phyloP scores from a whole-genome alignment of 345 rosid genomes.

The Bruguiera parviflora region DNA sequence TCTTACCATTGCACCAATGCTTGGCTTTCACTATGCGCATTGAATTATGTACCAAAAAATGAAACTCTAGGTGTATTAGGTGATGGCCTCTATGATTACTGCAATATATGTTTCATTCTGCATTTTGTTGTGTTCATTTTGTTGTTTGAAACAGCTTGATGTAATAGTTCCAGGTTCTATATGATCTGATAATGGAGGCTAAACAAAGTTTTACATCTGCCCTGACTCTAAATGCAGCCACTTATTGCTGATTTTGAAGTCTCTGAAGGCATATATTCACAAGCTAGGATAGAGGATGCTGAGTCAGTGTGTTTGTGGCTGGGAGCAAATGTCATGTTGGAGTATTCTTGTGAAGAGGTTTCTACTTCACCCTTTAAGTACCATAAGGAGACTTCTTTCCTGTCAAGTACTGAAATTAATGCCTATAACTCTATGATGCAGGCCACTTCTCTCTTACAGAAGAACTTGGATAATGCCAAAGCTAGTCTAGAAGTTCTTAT shows the following conservation, averaged over 20 bases:
- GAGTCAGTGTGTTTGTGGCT: conserved; percentile 92
- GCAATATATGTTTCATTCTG: no score
- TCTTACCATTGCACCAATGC: no score
- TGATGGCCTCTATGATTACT: conserved; percentile 1
- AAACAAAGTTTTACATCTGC: neutral
- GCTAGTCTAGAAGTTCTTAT: conserved; percentile 90
- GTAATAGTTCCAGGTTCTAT: neutral
- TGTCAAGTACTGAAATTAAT: conserved; percentile 19
- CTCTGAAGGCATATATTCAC: conserved; percentile 90
- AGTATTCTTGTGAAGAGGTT: conserved; percentile 90
- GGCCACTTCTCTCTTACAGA: conserved; percentile 71
- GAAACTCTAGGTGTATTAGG: neutral
- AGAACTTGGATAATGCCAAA: conserved; percentile 89
- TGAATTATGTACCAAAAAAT: neutral
- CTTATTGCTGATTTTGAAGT: conserved; percentile 91
- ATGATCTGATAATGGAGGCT: neutral
- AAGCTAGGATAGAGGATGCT: conserved; percentile 58
- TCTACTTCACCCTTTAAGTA: conserved; percentile 14
- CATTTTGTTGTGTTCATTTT: no score
- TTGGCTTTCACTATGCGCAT: neutral
- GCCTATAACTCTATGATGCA: conserved; percentile 29
- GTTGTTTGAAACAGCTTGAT: neutral
- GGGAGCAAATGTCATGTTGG: conserved; percentile 96
- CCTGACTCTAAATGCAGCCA: conserved; percentile 34
- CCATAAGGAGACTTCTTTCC: conserved; percentile 6